Evolutionary conservation across 1,139 yeast genomes (phyloP), one percentile per base, ranked within the genome.

Genomic region (Pichia terricola): DNA sequence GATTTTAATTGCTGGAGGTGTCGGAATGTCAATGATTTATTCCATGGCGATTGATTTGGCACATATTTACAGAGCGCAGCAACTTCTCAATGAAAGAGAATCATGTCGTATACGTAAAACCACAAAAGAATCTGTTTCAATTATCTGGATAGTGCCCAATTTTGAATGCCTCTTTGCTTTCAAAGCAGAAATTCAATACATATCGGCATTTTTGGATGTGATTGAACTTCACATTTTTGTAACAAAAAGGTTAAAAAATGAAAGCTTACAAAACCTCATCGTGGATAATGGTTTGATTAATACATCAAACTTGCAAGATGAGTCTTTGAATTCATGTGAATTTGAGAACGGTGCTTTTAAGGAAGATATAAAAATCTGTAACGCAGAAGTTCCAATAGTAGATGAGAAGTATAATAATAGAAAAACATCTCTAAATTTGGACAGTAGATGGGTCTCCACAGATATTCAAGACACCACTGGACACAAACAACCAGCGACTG

Each of bases 1-100:
- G 1, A 56, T 66, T 3, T 65, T 65, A 43, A 56, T 66, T 27
- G 70, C 70, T 5, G 72, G 70, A 5, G 72, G 72, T 5, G 65
- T 66, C 39, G 72, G 72, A 6, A 56, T 68, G 53, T 63, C 71
- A 0, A 64, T 65, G 1, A 57, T 66, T 22, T 66, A 64, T 46
- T 61, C 68, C 2, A 55, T 65, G 37, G 66, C 67, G 1, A 51
- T 60, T 45, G 66, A 63, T 48, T 50, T 66, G 38, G 67, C 67
- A 0, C 57, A 60, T 35, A 61, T 59, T 7, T 54, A 57, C 47
- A 56, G 56, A 34, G 63, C 63, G 2, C 59, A 53, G 39, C 45
- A 43, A 16, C 37, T 57, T 16, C 22, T 16, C 22, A 16, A 16
- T 16, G 22, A 16, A 16, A 16, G 22, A 16, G 22, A 16, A 16